phyloP scores from a whole-genome alignment of 768 basidiomycete species.

The Suillus subalutaceus region DNA sequence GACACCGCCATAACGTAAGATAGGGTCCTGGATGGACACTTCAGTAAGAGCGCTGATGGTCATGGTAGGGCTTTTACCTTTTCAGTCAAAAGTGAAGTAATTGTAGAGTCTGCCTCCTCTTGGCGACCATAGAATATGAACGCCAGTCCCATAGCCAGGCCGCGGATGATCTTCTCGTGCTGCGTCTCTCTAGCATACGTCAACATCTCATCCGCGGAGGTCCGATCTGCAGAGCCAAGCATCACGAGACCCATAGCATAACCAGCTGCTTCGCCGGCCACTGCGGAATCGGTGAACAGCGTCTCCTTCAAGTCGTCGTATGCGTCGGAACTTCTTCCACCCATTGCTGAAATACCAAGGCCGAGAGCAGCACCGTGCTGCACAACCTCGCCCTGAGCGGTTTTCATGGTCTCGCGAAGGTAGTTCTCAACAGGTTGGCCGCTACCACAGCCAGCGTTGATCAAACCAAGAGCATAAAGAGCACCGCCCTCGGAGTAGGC shows the following conservation, averaged over 20 bases:
- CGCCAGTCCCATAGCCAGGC: conserved; percentile 89
- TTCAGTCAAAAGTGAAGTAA: conserved; percentile 77
- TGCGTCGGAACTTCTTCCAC: conserved; percentile 82
- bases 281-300: conserved; percentile 92
- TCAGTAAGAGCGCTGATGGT: conserved; percentile 5
- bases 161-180: conserved; percentile 99
- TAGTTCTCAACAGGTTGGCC: conserved; percentile 70
- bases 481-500: conserved; percentile 95
- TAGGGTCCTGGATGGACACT: conserved; percentile 72
- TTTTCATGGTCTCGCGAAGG: conserved; percentile 77
- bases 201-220: conserved; percentile 90
- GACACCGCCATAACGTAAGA: conserved; percentile 96
- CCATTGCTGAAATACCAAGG: conserved; percentile 95
- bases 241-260: conserved; percentile 98
- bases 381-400: conserved; percentile 80
- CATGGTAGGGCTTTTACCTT: conserved; percentile 57
- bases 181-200: conserved; percentile 96
- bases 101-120: conserved; percentile 88
- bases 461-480: conserved; percentile 92
- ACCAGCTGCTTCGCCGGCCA: conserved; percentile 94
- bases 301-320: conserved; percentile 91
- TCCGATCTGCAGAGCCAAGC: conserved; percentile 88
- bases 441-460: conserved; percentile 89
- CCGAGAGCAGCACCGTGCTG: conserved; percentile 98
- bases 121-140: conserved; percentile 92